Evolutionary conservation across 257 asterid species (phyloP).

Genomic region (Paraleonurus japonicus): DNA sequence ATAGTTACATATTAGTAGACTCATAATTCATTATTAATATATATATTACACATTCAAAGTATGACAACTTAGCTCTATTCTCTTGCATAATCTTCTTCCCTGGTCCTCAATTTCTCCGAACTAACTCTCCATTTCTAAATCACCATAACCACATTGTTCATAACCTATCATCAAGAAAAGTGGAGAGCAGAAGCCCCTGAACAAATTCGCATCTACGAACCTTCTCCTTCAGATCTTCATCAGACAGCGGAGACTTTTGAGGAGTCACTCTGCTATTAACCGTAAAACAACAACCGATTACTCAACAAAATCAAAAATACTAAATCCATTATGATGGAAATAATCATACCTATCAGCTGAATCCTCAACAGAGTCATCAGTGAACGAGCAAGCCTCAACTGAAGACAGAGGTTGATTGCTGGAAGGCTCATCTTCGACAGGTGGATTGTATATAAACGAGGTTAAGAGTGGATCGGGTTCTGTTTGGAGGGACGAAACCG

Average conservation of each 20-base stretch:
- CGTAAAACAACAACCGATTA: background rate
- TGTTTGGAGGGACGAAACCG: conserved; percentile 40
- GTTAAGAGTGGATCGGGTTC: conserved; percentile 67
- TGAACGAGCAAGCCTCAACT: conserved; percentile 31
- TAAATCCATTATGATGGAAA: background rate
- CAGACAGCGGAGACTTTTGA: conserved; percentile 43
- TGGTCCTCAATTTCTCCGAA: conserved; percentile 19
- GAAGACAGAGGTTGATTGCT: conserved; percentile 38
- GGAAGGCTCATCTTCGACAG: conserved; percentile 42
- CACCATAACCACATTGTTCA: conserved; percentile 24
- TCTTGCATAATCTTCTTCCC: conserved; percentile 17
- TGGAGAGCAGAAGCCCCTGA: conserved; percentile 67
- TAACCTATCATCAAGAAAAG: conserved; percentile 53
- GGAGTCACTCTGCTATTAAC: conserved; percentile 23
- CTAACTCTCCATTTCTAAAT: conserved; percentile 27
- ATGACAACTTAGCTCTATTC: background rate
- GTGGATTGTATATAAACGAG: conserved; percentile 62
- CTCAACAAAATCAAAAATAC: background rate
- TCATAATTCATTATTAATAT: conserved; percentile 20
- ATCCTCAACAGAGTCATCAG: conserved; percentile 34
- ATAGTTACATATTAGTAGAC: background rate
- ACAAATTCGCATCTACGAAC: conserved; percentile 58
- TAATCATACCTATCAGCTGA: conserved; percentile 44
- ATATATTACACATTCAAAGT: conserved; percentile 22
- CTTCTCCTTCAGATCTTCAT: conserved; percentile 72